phyloP scores from a whole-genome alignment of 805 yeast genomes.

The Blastobotrys terrestris region DNA sequence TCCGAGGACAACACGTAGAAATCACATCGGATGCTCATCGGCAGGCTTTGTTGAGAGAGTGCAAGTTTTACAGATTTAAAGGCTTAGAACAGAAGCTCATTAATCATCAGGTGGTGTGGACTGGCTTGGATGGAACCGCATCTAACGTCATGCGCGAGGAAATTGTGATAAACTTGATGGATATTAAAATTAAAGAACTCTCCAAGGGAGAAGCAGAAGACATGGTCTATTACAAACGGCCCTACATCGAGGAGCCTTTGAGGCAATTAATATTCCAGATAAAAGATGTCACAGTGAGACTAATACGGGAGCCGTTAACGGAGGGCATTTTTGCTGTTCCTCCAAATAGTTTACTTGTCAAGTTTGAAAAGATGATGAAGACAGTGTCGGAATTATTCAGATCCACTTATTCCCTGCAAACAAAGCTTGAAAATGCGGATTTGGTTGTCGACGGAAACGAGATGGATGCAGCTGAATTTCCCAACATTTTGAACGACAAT shows the following conservation, averaged over 20 bases:
- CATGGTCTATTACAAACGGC: constrained; percentile 38
- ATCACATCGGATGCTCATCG: constrained; percentile 52
- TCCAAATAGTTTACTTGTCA: not conserved
- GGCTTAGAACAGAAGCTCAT: constrained; percentile 68
- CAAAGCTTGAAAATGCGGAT: not conserved
- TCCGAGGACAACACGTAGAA: constrained; percentile 49
- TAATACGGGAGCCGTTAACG: not conserved
- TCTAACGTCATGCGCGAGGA: constrained; percentile 37
- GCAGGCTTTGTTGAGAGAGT: constrained; percentile 54
- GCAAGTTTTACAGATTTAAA: constrained; percentile 67
- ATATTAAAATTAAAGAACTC: constrained; percentile 32
- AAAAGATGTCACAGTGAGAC: not conserved
- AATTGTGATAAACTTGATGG: constrained; percentile 46
- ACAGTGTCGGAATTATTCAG: not conserved
- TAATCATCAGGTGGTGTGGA: constrained; percentile 33
- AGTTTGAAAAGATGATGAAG: not conserved
- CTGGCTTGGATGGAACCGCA: not conserved
- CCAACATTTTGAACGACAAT: not conserved
- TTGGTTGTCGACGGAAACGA: constrained; percentile 10
- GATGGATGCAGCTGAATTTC: not conserved
- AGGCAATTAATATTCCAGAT: constrained; percentile 41
- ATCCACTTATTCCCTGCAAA: not conserved
- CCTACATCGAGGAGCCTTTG: constrained; percentile 36
- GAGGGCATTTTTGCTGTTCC: not conserved
- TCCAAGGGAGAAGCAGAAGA: constrained; percentile 12